Percentiles rank a stretch among this genome's conserved stretches.
Evolutionary conservation across 495 filamentous ascomycete genomes (phyloP).

Genomic region (Aspergillus steynii): DNA sequence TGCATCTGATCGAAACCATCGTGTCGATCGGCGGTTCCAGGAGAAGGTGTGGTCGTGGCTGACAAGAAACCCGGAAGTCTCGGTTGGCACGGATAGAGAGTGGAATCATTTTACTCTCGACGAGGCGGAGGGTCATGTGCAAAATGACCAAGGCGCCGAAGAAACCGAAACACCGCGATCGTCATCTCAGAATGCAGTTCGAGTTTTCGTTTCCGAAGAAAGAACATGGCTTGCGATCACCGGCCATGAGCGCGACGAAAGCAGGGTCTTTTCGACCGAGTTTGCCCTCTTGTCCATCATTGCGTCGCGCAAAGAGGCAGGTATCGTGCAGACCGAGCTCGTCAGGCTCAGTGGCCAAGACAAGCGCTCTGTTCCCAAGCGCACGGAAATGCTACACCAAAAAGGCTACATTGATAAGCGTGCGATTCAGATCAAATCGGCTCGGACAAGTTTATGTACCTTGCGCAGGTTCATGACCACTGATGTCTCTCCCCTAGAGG

Average conservation of each 20-base stretch:
- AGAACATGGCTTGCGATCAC: conserved; percentile 77
- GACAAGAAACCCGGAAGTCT: conserved; percentile 52
- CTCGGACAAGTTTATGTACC: conserved; percentile 67
- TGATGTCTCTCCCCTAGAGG: conserved; percentile 1
- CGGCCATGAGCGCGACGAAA: conserved; percentile 75
- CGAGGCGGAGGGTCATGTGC: conserved; percentile 38
- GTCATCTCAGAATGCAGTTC: conserved; percentile 23
- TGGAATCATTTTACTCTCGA: conserved; percentile 47
- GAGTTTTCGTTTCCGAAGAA: conserved; percentile 60
- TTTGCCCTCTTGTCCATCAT: conserved; percentile 80
- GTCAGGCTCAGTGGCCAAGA: conserved; percentile 76
- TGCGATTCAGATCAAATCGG: conserved; percentile 59
- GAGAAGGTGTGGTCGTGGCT: conserved; percentile 61
- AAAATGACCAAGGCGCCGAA: conserved; percentile 9
- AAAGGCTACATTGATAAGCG: conserved; percentile 88
- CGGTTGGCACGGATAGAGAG: conserved; percentile 42
- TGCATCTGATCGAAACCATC: conserved; percentile 23
- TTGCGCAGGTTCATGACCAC: conserved; percentile 58
- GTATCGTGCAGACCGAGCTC: conserved; percentile 80
- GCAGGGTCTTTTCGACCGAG: conserved; percentile 63
- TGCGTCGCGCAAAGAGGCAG: conserved; percentile 65
- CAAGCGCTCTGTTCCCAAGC: conserved; percentile 80
- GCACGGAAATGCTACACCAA: conserved; percentile 70
- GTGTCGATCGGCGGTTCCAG: conserved; percentile 50
- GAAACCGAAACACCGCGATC: neutral